Evolutionary conservation across 257 asterid species (phyloP).

Genomic region (Echium plantagineum): DNA sequence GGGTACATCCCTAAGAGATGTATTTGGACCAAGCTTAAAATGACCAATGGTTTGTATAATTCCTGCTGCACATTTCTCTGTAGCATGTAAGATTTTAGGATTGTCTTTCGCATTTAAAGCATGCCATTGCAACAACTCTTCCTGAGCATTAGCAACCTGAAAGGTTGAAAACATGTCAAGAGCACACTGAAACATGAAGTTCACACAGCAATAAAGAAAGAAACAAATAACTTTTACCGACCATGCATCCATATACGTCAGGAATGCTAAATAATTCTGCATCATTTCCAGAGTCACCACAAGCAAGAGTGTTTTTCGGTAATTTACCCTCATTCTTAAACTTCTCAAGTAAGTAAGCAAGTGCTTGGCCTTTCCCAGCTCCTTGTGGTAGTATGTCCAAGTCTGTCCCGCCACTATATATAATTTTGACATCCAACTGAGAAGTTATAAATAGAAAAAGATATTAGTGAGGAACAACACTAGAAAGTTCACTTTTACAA

Average conservation of each 20-base stretch:
- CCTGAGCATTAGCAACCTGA: slow-evolving; percentile 94
- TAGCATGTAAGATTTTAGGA: slow-evolving; percentile 74
- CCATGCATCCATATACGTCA: slow-evolving; percentile 94
- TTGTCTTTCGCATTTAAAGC: slow-evolving; percentile 75
- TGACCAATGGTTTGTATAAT: slow-evolving; percentile 91
- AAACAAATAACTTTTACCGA: slow-evolving; percentile 23
- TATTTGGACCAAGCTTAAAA: slow-evolving; percentile 78
- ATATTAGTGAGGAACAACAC: slow-evolving; percentile 3
- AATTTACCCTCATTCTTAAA: slow-evolving; percentile 50
- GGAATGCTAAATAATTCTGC: slow-evolving; percentile 89
- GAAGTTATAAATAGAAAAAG: slow-evolving; percentile 16
- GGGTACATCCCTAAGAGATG: slow-evolving; percentile 67
- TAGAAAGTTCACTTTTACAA: not conserved
- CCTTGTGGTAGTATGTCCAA: slow-evolving; percentile 92
- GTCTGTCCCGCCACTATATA: slow-evolving; percentile 97
- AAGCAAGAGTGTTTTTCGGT: slow-evolving; percentile 82
- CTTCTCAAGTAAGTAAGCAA: slow-evolving; percentile 79
- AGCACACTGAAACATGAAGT: slow-evolving; percentile 8
- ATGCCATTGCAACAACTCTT: slow-evolving; percentile 95
- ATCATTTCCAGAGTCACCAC: slow-evolving; percentile 98
- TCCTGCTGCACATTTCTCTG: slow-evolving; percentile 96
- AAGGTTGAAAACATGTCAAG: slow-evolving; percentile 7
- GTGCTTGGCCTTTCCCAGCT: slow-evolving; percentile 99
- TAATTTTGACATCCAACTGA: slow-evolving; percentile 91
- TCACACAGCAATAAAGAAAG: slow-evolving; percentile 8